These are phyloP conservation scores for Castanopsis chinensis DNA, from an alignment of 306 rosid species.

Conservation along the genomic window DNA sequence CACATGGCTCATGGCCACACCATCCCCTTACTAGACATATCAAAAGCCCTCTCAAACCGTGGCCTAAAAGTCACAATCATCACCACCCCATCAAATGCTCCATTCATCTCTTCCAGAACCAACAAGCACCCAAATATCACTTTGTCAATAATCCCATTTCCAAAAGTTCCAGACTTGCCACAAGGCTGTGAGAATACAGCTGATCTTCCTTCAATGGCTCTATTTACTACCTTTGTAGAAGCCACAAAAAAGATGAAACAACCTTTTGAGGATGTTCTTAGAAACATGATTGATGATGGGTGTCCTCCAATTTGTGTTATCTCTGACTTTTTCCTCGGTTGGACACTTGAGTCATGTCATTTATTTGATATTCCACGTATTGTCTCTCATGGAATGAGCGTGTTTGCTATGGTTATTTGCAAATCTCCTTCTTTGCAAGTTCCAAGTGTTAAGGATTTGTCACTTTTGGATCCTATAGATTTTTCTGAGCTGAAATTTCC, in stretches of 20 bases:
- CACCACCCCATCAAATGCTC: conserved; percentile 26
- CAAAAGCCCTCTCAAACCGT: conserved; percentile 13
- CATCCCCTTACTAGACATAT: conserved; percentile 29
- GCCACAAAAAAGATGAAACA: conserved; percentile 17
- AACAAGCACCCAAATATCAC: neutral
- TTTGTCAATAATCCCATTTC: conserved; percentile 20
- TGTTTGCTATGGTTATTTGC: conserved; percentile 8
- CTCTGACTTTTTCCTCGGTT: conserved; percentile 27
- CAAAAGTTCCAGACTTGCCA: conserved; percentile 12
- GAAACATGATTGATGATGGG: neutral
- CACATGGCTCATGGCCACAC: conserved; percentile 37
- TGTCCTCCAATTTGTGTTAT: conserved; percentile 24
- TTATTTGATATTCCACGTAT: conserved; percentile 13
- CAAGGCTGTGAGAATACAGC: conserved; percentile 28
- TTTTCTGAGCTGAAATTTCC: conserved; percentile 10
- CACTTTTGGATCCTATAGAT: neutral
- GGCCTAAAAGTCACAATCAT: conserved; percentile 22
- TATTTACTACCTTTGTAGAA: neutral
- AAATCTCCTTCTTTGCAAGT: neutral
- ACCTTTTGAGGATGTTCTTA: conserved; percentile 12
- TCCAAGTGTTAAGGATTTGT: neutral
- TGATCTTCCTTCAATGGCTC: conserved; percentile 20
- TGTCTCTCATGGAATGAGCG: conserved; percentile 25
- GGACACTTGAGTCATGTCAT: conserved; percentile 20
- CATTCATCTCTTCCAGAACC: neutral